A percentile compares a stretch with the other conserved stretches of the same genome.
Conservation (phyloP, 78 protist genomes). For the Blattamonas nauphoetae region DNA sequence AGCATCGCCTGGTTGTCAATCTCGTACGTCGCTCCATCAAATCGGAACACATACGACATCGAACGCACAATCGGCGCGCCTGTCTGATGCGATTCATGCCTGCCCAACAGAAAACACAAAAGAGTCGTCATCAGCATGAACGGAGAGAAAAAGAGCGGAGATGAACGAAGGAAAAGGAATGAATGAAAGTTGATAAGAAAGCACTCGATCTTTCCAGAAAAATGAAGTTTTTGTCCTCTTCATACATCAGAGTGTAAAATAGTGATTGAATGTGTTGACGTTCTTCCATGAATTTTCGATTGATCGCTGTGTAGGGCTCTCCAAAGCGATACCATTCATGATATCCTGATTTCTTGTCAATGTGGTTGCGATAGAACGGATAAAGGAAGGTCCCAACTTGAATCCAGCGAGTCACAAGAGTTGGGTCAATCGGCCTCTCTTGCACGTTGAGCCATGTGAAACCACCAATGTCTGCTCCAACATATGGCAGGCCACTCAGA, state of each 20-base stretch:
- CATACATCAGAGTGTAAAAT: not conserved
- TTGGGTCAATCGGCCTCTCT: too few species aligned
- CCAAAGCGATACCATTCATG: not conserved
- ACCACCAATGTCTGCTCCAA: not conserved
- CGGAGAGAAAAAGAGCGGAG: too few species aligned
- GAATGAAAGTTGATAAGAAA: too few species aligned
- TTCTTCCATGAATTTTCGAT: not conserved
- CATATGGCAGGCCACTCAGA: not conserved
- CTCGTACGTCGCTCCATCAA: not conserved
- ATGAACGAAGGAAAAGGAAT: too few species aligned
- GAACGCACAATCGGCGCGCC: not conserved
- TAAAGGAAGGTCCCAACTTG: not conserved
- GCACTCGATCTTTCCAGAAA: too few species aligned
- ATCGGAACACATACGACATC: not conserved
- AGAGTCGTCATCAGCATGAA: too few species aligned
- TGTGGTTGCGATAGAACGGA: not conserved
- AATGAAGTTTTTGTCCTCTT: too few species aligned
- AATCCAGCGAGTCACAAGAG: not conserved
- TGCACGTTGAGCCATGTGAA: not conserved
- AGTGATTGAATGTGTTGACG: not conserved
- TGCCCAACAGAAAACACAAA: too few species aligned
- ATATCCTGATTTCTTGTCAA: not conserved
- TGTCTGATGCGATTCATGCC: not conserved
- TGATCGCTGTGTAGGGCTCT: not conserved
- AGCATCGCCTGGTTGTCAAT: slow-evolving; percentile 2